Evolutionary conservation across 768 basidiomycete genomes (phyloP).

Genomic region (Lactarius psammicola): DNA sequence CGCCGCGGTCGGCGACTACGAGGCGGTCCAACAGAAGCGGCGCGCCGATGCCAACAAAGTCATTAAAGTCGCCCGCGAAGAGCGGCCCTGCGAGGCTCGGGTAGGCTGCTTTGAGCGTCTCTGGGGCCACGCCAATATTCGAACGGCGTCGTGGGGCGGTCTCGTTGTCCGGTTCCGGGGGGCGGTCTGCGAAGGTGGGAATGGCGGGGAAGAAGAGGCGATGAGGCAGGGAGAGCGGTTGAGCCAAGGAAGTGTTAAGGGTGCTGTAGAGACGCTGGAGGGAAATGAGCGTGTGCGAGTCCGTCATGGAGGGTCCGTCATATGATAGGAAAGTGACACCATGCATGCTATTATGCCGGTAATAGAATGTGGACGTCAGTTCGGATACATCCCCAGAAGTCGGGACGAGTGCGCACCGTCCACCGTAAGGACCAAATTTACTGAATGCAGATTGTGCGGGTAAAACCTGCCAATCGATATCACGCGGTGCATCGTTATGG

Average conservation of each 20-base stretch:
- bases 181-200: conserved; percentile 52
- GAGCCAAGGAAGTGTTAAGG: conserved; percentile 42
- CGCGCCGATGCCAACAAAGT: conserved; percentile 62
- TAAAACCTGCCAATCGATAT: conserved; percentile 54
- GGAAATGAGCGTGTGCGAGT: conserved; percentile 71
- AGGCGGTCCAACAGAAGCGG: conserved; percentile 76
- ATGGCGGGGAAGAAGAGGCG: conserved; percentile 73
- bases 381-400: background rate
- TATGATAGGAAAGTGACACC: conserved; percentile 58
- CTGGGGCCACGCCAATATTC: conserved; percentile 33
- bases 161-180: conserved; percentile 34
- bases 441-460: conserved; percentile 29
- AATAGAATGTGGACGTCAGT: background rate
- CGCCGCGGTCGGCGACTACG: conserved; percentile 74
- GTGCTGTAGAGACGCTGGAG: conserved; percentile 76
- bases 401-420: conserved; percentile 31
- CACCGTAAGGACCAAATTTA: conserved; percentile 35
- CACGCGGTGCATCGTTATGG: conserved; percentile 42
- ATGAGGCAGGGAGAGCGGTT: conserved; percentile 31
- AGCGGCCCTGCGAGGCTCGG: conserved; percentile 59
- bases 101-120: conserved; percentile 62
- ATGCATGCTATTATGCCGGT: conserved; percentile 46
- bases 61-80: conserved; percentile 75
- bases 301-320: conserved; percentile 35
- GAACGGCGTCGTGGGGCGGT: conserved; percentile 34